Evolutionary conservation across 164 flowering plant genomes (phyloP), one percentile per base, ranked within the genome.

Genomic region (Buxus sempervirens): DNA sequence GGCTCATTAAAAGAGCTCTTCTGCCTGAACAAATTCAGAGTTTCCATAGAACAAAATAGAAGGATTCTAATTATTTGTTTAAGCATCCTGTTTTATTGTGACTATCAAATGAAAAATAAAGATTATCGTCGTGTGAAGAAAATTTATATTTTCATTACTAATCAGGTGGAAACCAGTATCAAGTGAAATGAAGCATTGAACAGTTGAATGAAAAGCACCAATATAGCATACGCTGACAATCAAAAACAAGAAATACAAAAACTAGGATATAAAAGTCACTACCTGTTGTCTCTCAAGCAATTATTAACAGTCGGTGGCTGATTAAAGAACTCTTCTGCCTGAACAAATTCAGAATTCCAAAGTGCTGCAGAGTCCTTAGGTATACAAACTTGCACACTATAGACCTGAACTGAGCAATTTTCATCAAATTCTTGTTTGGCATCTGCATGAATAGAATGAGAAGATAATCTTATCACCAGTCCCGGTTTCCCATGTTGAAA

Each of bases 241-340:
- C 58, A 36, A 28, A 62, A 64, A 15, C n/a, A 51, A 60, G 57
- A 69, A 64, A 18, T 42, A 3, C 22, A 14, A 20, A 9, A 27
- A n/a, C n/a, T n/a, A n/a, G n/a, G n/a, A n/a, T n/a, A n/a, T n/a
- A n/a, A n/a, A n/a, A n/a, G 12, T 21, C 24, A 24, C 26, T 56
- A 92, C 97, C 99, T 89, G 75, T 90, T 93, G 81, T 96, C 95
- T 80, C 94, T 85, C 81, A 96, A 78, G 81, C 97, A 96, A 75
- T 96, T 93, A 68, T 84, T 84, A 32, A 75, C 72, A 13, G 81
- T 20, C 15, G 79, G 55, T 8, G 88, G 88, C 80, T 87, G 88
- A 80, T 72, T 84, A 71, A 83, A 89, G 57, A 89, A 90, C 73
- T 84, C 90, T 72, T 82, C 90, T 59, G 90, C 81, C 68, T 89